These are phyloP conservation scores for Aspergillus aculeatinus DNA, from an alignment of 2,329 filamentous ascomycete genomes.

Conservation along the genomic window DNA sequence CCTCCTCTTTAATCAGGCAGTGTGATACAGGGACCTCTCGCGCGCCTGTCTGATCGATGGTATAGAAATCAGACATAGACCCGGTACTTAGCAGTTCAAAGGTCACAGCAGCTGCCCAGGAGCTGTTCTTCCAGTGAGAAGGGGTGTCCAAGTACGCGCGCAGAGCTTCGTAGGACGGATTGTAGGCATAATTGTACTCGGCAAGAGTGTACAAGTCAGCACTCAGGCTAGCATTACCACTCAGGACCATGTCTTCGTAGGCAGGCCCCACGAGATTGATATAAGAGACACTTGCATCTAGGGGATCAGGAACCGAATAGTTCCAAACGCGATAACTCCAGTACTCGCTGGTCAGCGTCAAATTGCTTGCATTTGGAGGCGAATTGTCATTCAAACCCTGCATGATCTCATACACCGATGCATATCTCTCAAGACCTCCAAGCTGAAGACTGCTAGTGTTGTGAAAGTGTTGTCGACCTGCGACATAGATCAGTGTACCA, in stretches of 20 bases:
- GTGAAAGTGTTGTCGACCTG: constrained; percentile 1
- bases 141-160: constrained; percentile 1
- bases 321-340: background rate
- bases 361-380: background rate
- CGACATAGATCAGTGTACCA: background rate
- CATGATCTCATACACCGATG: background rate
- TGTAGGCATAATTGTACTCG: background rate
- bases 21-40: background rate
- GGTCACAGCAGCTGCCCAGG: constrained; percentile 4
- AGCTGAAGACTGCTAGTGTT: constrained; percentile 2
- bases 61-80: background rate
- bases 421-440: background rate
- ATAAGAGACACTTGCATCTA: background rate
- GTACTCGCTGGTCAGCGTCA: background rate
- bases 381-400: background rate
- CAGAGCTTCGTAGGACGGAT: background rate
- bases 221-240: background rate
- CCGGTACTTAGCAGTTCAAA: background rate
- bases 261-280: too few relatives aligned
- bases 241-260: too few relatives aligned
- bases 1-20: background rate
- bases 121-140: constrained; percentile 1
- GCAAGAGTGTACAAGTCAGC: background rate
- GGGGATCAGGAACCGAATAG: background rate
- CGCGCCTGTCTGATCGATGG: background rate